Evolutionary conservation across 306 rosid species (phyloP), one percentile per base, ranked within the genome.

Genomic region (Vicia faba): DNA sequence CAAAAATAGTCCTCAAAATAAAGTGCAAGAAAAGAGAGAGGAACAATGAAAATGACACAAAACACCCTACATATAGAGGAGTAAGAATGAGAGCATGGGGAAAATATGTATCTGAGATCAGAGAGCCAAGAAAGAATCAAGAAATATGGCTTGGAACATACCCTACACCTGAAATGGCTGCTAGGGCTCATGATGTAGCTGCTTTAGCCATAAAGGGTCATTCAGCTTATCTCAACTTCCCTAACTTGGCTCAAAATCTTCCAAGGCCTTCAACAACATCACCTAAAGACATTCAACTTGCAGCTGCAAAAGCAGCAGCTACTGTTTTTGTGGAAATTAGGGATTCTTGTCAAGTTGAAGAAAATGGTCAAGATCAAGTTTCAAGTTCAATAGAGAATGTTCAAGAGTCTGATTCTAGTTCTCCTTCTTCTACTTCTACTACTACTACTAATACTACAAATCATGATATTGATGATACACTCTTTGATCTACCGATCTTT

Each of bases 401-500:
- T 15, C 82, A 49, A 29, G 82, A 70, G 19, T 70, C 80, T 57
- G 16, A 49, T 49, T 54, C 72, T 13, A 49, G 58, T 76, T 83
- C 84, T 28, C 70, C 56, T 28, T 76, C 85, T 13, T n/a, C 75
- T 12, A 41, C 49, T 11, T 12, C 76, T 4, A 11, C 73, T 9
- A 45, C 53, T 20, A 11, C 72, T 14, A 38, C 53, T 20, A 11
- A 70, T 14, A 38, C 41, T 12, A 11, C 78, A 4, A 12, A 69
- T 7, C 28, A 61, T 13, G 61, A 64, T 48, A 7, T 1, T n/a
- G 95, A 88, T 11, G 96, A 85, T 3, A 29, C 86, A 49, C 75
- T 92, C 64, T 92, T 92, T 78, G 98, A 92, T 79, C 74, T 92
- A 8, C 98, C 98, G 98, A 92, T 87, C 90, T 92, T 65, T 79